Evolutionary conservation across 2,329 filamentous ascomycete species (phyloP).

Genomic region (Emmonsiellopsis sp.): DNA sequence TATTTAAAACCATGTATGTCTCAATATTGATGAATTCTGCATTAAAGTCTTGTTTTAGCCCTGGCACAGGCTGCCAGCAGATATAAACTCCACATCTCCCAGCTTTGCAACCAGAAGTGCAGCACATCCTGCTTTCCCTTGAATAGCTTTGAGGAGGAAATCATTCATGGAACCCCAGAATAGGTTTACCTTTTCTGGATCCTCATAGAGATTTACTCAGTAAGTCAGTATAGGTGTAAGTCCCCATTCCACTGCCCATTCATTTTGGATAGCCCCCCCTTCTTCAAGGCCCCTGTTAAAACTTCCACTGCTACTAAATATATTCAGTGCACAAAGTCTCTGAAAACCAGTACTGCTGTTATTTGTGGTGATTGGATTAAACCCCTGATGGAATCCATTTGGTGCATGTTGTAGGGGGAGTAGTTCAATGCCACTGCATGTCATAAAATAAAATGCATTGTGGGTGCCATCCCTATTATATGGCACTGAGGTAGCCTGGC

Average conservation of each 20-base stretch:
- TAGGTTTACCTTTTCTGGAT: constrained; percentile 38
- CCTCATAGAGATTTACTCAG: constrained; percentile 54
- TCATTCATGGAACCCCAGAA: constrained; percentile 68
- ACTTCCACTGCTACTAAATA: constrained; percentile 72
- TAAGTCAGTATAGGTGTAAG: constrained; percentile 61
- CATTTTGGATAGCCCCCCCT: constrained; percentile 54
- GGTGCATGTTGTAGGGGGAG: constrained; percentile 14
- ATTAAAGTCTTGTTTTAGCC: too few relatives aligned
- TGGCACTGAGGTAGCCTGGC: constrained; percentile 46
- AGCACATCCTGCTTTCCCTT: constrained; percentile 31
- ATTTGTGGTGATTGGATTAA: constrained; percentile 37
- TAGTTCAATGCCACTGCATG: constrained; percentile 15
- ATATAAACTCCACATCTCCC: too few relatives aligned
- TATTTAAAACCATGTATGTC: constrained; percentile 49
- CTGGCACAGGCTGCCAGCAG: too few relatives aligned
- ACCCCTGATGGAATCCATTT: constrained; percentile 44
- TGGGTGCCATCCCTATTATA: constrained; percentile 59
- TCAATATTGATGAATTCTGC: constrained; percentile 43
- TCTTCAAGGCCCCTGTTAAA: constrained; percentile 71
- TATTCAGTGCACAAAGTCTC: constrained; percentile 54
- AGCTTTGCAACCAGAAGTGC: constrained; percentile 43
- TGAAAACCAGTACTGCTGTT: constrained; percentile 14
- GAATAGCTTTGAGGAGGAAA: constrained; percentile 48
- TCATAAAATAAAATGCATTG: constrained; percentile 58
- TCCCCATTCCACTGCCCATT: constrained; percentile 60